Evolutionary conservation across 441 rosid genomes (phyloP).

Genomic region (Viola pubescens): DNA sequence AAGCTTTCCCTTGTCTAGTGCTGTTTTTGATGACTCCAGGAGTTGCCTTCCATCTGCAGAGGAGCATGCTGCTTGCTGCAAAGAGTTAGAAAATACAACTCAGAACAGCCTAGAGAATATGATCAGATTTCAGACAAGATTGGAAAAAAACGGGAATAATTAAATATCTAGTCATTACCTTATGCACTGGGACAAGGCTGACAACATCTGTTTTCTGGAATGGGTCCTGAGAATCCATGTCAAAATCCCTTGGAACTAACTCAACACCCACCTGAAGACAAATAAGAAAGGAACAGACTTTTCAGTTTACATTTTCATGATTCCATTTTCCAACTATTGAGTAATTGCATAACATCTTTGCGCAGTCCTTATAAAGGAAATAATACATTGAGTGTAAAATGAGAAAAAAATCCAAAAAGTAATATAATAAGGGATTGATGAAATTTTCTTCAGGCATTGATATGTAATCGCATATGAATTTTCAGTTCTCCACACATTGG

Average conservation of each 20-base stretch:
- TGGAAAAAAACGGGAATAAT: slow-evolving; percentile 14
- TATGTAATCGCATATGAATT: not conserved
- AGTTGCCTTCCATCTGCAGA: slow-evolving; percentile 83
- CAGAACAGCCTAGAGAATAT: slow-evolving; percentile 8
- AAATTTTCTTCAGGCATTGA: too few species aligned
- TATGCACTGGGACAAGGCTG: slow-evolving; percentile 60
- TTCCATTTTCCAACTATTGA: slow-evolving; percentile 2
- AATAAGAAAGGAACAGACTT: slow-evolving; percentile 5
- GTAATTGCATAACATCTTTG: not conserved
- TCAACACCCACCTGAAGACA: slow-evolving; percentile 53
- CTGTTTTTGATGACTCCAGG: slow-evolving; percentile 84
- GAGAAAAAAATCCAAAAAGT: not conserved
- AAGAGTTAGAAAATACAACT: slow-evolving; percentile 19
- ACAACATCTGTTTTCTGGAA: slow-evolving; percentile 45
- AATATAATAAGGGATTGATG: not conserved
- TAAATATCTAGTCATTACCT: slow-evolving; percentile 31
- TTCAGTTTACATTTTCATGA: slow-evolving; percentile 11
- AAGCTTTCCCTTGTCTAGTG: slow-evolving; percentile 87
- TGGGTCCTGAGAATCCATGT: slow-evolving; percentile 51
- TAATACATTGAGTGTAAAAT: not conserved
- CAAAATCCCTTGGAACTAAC: slow-evolving; percentile 59
- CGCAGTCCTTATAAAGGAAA: not conserved
- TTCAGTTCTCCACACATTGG: not conserved
- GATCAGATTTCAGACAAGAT: slow-evolving; percentile 10
- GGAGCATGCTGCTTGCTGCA: slow-evolving; percentile 81